Evolutionary conservation across 148 eudicot species (phyloP).

Genomic region (Simmondsia chinensis): DNA sequence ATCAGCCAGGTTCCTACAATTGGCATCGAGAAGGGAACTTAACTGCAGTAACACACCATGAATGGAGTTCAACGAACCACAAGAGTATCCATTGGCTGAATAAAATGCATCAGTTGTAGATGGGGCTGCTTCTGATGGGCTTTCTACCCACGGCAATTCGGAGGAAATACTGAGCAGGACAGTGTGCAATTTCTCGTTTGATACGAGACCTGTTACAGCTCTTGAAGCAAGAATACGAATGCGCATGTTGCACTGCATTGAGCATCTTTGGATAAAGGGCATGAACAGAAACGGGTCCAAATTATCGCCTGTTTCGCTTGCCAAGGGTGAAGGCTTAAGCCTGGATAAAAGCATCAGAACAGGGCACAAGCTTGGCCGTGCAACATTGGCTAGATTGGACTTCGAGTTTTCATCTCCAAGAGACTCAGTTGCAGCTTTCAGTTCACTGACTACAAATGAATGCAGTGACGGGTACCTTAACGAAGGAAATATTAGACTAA

Average conservation of each 20-base stretch:
- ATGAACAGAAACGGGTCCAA: constrained; percentile 83
- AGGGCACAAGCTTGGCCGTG: constrained; percentile 96
- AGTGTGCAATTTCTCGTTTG: constrained; percentile 77
- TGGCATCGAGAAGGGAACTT: constrained; percentile 60
- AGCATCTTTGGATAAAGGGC: constrained; percentile 82
- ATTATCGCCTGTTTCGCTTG: constrained; percentile 74
- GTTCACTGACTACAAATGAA: constrained; percentile 56
- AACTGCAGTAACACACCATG: constrained; percentile 84
- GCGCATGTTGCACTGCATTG: constrained; percentile 70
- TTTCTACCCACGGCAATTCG: constrained; percentile 38
- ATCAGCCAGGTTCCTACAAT: constrained; percentile 70
- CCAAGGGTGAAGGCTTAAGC: constrained; percentile 85
- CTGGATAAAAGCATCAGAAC: constrained; percentile 78
- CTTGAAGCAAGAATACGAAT: constrained; percentile 88
- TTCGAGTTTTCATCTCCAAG: constrained; percentile 39
- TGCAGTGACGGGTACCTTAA: constrained; percentile 90
- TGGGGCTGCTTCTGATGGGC: constrained; percentile 11
- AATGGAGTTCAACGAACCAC: constrained; percentile 51
- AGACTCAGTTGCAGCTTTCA: constrained; percentile 67
- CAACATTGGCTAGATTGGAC: constrained; percentile 53
- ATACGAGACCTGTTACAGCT: constrained; percentile 73
- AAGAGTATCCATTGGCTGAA: constrained; percentile 2
- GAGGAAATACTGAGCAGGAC: constrained; percentile 62
- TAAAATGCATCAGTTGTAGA: not conserved
- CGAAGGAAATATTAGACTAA: constrained; percentile 6